phyloP scores from a whole-genome alignment of 306 rosid species.

The Oemleria cerasiformis region DNA sequence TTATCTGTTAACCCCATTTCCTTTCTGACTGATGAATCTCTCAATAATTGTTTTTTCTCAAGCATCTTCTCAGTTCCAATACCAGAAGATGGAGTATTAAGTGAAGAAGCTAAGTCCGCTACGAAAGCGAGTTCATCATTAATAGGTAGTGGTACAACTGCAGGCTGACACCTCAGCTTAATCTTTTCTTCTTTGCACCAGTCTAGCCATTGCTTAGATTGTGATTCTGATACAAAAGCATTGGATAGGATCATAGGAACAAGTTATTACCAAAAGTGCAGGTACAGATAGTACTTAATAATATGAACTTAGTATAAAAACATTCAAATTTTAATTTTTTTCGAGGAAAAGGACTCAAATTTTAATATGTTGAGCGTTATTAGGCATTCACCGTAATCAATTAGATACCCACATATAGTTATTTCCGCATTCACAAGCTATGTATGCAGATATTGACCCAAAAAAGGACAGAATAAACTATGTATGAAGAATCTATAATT shows the following conservation, averaged over 20 bases:
- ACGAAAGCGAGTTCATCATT: slow-evolving; percentile 77
- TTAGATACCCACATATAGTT: too few relatives aligned
- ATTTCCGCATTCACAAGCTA: too few relatives aligned
- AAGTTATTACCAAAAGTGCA: neutral
- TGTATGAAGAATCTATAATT: neutral
- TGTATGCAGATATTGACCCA: too few relatives aligned
- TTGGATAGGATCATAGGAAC: slow-evolving; percentile 2
- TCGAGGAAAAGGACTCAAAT: too few relatives aligned
- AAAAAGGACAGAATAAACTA: too few relatives aligned
- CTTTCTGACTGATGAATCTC: slow-evolving; percentile 61
- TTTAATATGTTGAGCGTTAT: neutral
- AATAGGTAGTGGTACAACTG: slow-evolving; percentile 69
- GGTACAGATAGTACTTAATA: neutral
- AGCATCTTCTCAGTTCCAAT: slow-evolving; percentile 53
- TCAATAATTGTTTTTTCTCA: slow-evolving; percentile 53
- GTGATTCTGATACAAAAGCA: slow-evolving; percentile 69
- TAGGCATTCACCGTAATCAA: neutral
- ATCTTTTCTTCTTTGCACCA: slow-evolving; percentile 82
- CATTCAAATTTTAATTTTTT: neutral
- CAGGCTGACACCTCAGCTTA: slow-evolving; percentile 58
- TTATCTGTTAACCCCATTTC: slow-evolving; percentile 70
- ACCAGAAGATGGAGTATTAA: slow-evolving; percentile 71
- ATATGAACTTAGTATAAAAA: neutral
- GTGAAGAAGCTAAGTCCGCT: slow-evolving; percentile 73
- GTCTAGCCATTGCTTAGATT: slow-evolving; percentile 70